Conservation (phyloP, 2,329 filamentous ascomycete species). For the Pyricularia sp. region DNA sequence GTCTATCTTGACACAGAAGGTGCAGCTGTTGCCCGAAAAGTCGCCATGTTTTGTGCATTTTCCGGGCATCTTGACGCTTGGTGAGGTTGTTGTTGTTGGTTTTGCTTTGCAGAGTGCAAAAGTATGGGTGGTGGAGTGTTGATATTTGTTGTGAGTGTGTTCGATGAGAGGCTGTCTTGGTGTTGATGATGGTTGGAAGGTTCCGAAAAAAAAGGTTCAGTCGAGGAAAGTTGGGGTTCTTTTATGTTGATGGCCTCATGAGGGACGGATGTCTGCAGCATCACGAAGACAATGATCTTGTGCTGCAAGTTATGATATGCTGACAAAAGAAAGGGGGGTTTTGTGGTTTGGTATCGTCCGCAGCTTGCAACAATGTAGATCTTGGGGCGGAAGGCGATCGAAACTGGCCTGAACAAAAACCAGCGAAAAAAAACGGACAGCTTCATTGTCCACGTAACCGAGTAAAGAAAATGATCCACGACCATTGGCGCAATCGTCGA, state of each 20-base stretch:
- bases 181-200: not conserved
- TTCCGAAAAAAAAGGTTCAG: not conserved
- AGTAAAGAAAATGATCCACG: not conserved
- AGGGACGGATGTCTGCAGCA: not conserved
- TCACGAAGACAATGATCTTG: not conserved
- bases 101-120: not conserved
- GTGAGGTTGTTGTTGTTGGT: not conserved
- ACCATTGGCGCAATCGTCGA: not conserved
- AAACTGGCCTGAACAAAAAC: not conserved
- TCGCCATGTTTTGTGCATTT: not conserved
- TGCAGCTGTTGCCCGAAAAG: not conserved
- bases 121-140: not conserved
- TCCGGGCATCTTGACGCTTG: not conserved
- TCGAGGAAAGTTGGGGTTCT: not conserved
- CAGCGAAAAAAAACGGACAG: too few relatives aligned
- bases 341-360: not conserved
- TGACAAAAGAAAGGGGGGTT: not conserved
- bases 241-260: not conserved
- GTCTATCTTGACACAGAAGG: not conserved
- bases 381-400: not conserved
- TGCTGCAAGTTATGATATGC: not conserved
- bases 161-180: not conserved
- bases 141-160: not conserved
- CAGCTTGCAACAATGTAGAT: not conserved
- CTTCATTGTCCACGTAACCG: not conserved